Evolutionary conservation across 148 eudicot genomes (phyloP).

Genomic region (Pouteria glomerata): DNA sequence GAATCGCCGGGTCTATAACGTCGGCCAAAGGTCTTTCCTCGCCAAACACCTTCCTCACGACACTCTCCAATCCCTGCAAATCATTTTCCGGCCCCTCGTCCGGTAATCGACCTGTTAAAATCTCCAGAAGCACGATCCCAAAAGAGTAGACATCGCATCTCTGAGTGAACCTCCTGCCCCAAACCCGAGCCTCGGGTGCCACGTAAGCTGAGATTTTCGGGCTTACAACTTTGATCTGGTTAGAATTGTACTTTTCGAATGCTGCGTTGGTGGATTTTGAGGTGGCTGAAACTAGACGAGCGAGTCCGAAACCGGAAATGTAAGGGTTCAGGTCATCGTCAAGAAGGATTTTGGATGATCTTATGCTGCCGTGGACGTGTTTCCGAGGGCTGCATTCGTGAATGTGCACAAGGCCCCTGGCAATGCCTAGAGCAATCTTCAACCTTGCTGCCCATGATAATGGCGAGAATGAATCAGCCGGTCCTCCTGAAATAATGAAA

Average conservation of each 20-base stretch:
- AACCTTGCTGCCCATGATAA: conserved; percentile 76
- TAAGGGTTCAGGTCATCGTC: conserved; percentile 69
- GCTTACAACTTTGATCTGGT: conserved; percentile 26
- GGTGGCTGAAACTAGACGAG: conserved; percentile 46
- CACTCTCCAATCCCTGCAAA: conserved; percentile 48
- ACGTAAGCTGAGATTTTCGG: conserved; percentile 33
- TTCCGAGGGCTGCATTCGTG: conserved; percentile 88
- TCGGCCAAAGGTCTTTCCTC: conserved; percentile 81
- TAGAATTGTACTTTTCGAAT: conserved; percentile 31
- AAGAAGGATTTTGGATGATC: conserved; percentile 83
- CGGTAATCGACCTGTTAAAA: conserved; percentile 65
- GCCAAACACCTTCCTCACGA: conserved; percentile 63
- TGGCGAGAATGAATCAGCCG: conserved; percentile 45
- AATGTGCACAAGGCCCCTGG: conserved; percentile 71
- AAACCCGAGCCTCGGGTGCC: conserved; percentile 65
- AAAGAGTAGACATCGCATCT: conserved; percentile 85
- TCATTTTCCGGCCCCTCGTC: too few species aligned
- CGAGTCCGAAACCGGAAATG: conserved; percentile 81
- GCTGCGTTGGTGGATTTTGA: conserved; percentile 33
- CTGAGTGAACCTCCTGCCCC: conserved; percentile 48
- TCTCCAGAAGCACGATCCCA: conserved; percentile 84
- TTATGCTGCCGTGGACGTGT: conserved; percentile 70
- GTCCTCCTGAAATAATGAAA: conserved; percentile 48
- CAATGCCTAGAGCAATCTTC: conserved; percentile 64
- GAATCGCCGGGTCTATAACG: conserved; percentile 67